Evolutionary conservation across 306 rosid species (phyloP), one percentile per base, ranked within the genome.

Genomic region (Acacia confusa): DNA sequence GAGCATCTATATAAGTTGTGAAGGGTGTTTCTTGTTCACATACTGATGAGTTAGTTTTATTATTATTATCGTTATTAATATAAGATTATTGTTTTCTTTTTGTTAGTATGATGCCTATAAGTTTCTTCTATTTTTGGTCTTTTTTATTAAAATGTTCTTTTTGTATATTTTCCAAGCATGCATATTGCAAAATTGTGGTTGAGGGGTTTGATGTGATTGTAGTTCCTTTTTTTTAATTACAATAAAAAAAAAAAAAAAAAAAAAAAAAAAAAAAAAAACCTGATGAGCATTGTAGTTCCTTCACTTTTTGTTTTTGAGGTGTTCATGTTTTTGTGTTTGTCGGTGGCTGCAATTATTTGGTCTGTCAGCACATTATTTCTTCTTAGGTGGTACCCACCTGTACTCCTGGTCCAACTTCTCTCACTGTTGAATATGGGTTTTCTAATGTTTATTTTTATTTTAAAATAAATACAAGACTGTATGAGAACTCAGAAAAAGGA

Each of bases 281-380:
- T 36, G 30, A 6, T 68, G 73, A 38, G 73, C 65, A 9, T 32
- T 52, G 22, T 4, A 69, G 15, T 6, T 40, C 52, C 48, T 66
- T 68, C 20, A 24, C 45, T 66, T 66, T 66, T 8, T 66, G 13
- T 7, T 17, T 32, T 19, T 66, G 4, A 44, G 74, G 69, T 74
- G 72, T 19, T 41, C 36, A 72, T 68, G 34, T 58, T 78, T 68
- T 2, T 58, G 76, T 68, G 81, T 68, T 77, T 84, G 87, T 87
- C 86, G 87, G 90, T 86, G 90, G 52, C 63, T 81, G 84, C 83
- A 87, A 78, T 84, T 83, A 86, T 80, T 79, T 64, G 82, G 79
- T 68, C 64, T 73, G 87, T 83, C 85, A 78, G 71, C 84, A 70
- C 78, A 60, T 70, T 30, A 84, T 72, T 60, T 87, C 66, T 83